Evolutionary conservation across 1,139 yeast genomes (phyloP).

Genomic region (Suhomyces coccinellae): DNA sequence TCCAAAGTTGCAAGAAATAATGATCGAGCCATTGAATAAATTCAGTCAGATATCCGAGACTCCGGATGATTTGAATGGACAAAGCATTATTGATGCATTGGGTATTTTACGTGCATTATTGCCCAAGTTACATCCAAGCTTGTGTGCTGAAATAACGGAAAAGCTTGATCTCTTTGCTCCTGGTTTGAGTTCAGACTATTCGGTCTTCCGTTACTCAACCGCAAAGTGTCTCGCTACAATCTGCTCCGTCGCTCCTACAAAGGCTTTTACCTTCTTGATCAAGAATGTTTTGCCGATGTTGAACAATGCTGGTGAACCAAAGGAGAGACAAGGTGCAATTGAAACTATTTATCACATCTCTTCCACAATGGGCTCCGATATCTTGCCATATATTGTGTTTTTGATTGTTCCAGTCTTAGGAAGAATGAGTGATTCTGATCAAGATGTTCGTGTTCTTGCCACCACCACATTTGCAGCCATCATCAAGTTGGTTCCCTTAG

Average conservation of each 20-base stretch:
- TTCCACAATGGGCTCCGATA: slow-evolving; percentile 80
- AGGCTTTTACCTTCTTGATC: slow-evolving; percentile 79
- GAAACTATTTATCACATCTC: slow-evolving; percentile 89
- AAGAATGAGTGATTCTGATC: slow-evolving; percentile 94
- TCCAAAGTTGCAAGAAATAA: slow-evolving; percentile 66
- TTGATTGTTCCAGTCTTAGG: slow-evolving; percentile 95
- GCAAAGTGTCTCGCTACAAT: slow-evolving; percentile 88
- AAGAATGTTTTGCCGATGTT: slow-evolving; percentile 76
- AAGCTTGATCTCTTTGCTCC: slow-evolving; percentile 52
- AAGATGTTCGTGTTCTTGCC: slow-evolving; percentile 84
- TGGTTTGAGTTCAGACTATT: slow-evolving; percentile 66
- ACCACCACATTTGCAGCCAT: slow-evolving; percentile 97
- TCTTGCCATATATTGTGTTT: slow-evolving; percentile 92
- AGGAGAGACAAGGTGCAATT: slow-evolving; percentile 88
- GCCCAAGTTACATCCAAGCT: slow-evolving; percentile 54
- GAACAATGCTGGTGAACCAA: slow-evolving; percentile 73
- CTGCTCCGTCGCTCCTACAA: slow-evolving; percentile 70
- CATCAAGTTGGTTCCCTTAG: slow-evolving; percentile 92
- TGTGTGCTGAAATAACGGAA: slow-evolving; percentile 52
- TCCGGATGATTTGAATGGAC: slow-evolving; percentile 60
- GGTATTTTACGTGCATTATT: slow-evolving; percentile 78
- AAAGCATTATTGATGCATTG: slow-evolving; percentile 79
- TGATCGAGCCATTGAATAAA: slow-evolving; percentile 63
- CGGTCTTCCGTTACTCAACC: slow-evolving; percentile 87
- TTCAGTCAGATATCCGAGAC: slow-evolving; percentile 33